These are phyloP conservation scores for Debaryomyces hansenii DNA, from an alignment of 805 yeast genomes.

Conservation along the genomic window DNA sequence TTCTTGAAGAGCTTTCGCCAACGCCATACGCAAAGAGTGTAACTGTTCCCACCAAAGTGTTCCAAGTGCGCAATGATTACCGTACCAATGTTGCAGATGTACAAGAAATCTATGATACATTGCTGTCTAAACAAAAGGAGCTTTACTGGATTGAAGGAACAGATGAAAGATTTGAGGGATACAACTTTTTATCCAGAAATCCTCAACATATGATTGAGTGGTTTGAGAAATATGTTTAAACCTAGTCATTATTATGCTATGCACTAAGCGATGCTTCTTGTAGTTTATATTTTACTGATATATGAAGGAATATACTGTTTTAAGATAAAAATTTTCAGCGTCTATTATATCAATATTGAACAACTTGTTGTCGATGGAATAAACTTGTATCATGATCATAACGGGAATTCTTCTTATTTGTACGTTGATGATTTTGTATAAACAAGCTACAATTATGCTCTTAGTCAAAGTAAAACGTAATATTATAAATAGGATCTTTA, in stretches of 20 bases:
- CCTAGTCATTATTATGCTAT: neutral
- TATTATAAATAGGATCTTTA: no score
- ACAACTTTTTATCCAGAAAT: conserved; percentile 3
- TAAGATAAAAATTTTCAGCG: no score
- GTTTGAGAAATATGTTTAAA: neutral
- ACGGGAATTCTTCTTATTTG: no score
- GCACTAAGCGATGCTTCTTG: no score
- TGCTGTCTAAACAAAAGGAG: conserved; percentile 3
- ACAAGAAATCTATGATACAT: conserved; percentile 2
- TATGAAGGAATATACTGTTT: no score
- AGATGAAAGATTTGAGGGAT: conserved; percentile 3
- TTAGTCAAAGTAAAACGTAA: no score
- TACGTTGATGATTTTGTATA: no score
- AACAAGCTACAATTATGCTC: no score
- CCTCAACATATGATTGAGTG: conserved; percentile 3
- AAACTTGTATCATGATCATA: no score
- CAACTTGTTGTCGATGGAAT: no score
- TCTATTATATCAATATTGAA: no score
- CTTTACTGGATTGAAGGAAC: conserved; percentile 5
- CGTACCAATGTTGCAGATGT: conserved; percentile 3
- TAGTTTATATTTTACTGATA: neutral
- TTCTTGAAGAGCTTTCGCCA: conserved; percentile 2
- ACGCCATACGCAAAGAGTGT: neutral
- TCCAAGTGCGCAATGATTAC: conserved; percentile 4
- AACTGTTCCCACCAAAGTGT: conserved; percentile 2